Base-by-base conservation (phyloP, 495 filamentous ascomycete species). In the Hypoxylon fuscum region DNA sequence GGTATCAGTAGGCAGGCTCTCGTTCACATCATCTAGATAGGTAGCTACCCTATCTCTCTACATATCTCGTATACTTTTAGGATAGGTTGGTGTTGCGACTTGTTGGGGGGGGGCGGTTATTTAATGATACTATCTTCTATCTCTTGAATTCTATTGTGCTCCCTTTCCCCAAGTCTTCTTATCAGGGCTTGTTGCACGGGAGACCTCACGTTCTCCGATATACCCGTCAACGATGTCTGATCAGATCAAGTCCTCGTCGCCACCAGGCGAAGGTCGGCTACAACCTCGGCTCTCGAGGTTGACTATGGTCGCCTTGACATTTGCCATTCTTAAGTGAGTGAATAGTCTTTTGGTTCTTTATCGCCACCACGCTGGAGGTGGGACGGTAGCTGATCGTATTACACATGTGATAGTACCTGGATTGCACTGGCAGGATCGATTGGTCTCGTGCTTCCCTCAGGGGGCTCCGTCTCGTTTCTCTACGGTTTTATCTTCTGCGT, bases 401-500 rank as follows among this genome's bases (percentile, higher is more conserved):
- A n/a, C 5, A 14, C 18, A n/a, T 32, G 14, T 44, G 27, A 34
- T 15, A 72, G 71, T 38, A 74, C 70, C 12, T 74, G 70, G 70
- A 74, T 74, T 17, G 72, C 70, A 11, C 62, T 74, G 6, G 72
- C 72, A 5, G 72, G 72, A 1, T 74, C 72, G 2, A 74, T 74
- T 10, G 72, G 72, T 5, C 62, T 74, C 31, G 72, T 72, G 3
- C 51, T 74, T 0, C 70, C 70, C 6, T 72, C 72, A 1, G 72
- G 72, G 23, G 70, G 70, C 17, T 69, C 72, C 49, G 72, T 74
- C 9, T 55, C 69, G 5, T 71, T 72, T 10, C 54, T 74, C 0
- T 74, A 72, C 58, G 72, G 70, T 41, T 74, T 72, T 47, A 52
- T 74, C 38, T 74, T 72, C 72, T 71, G 70, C 61, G 74, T 76